Conservation (phyloP, 2,329 filamentous ascomycete genomes). For the Beauveria sp. region DNA sequence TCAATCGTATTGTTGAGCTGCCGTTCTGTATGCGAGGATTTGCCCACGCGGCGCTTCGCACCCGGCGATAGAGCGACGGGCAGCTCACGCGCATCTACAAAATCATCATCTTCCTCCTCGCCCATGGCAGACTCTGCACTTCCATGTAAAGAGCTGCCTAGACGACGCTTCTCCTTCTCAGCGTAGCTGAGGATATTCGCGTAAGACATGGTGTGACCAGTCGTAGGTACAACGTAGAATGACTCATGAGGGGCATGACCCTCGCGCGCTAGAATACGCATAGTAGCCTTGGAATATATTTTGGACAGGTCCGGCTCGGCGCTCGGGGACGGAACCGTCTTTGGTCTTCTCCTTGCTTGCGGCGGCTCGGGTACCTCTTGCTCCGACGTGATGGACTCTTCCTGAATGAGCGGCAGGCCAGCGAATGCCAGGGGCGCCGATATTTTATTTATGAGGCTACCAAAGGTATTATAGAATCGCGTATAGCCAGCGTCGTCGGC, state of each 20-base stretch:
- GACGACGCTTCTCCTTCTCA: conserved; percentile 56
- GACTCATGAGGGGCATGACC: conserved; percentile 61
- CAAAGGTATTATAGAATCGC: conserved; percentile 87
- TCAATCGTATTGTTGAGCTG: conserved; percentile 65
- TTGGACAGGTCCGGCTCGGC: conserved; percentile 70
- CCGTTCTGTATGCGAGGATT: conserved; percentile 31
- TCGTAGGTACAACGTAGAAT: conserved; percentile 92
- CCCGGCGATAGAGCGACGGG: conserved; percentile 37
- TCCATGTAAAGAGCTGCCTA: conserved; percentile 42
- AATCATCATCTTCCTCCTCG: conserved; percentile 68
- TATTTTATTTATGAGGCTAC: conserved; percentile 77
- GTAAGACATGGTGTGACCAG: conserved; percentile 86
- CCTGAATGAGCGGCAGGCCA: conserved; percentile 67
- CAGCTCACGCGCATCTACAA: conserved; percentile 78
- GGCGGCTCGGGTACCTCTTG: conserved; percentile 30
- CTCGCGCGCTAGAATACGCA: conserved; percentile 68
- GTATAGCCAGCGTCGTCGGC: conserved; percentile 71
- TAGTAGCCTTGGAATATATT: conserved; percentile 77
- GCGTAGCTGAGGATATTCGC: conserved; percentile 75
- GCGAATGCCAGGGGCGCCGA: conserved; percentile 90
- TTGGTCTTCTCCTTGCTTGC: conserved; percentile 30
- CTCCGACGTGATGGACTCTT: conserved; percentile 31
- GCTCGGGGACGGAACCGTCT: conserved; percentile 22
- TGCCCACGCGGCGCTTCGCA: conserved; percentile 33
- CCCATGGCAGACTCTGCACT: conserved; percentile 44